A percentile compares a stretch with the other conserved stretches of the same genome.
Evolutionary conservation across 1,284 basidiomycete genomes (phyloP).

Genomic region (Pseudozyma thailandica): DNA sequence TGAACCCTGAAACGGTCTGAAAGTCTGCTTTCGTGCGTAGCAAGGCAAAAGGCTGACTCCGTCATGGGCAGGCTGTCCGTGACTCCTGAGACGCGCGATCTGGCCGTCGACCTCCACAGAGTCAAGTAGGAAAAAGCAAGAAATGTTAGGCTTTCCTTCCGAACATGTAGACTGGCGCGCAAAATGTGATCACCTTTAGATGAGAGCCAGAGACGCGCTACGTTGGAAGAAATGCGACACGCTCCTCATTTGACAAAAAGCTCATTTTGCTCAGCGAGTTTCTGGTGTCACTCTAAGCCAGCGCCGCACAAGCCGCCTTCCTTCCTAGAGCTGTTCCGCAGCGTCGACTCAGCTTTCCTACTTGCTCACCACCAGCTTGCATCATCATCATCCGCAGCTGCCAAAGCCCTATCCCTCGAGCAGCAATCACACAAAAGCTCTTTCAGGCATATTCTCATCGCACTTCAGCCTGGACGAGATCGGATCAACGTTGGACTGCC

Average conservation of each 20-base stretch:
- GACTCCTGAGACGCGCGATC: background rate
- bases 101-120: background rate
- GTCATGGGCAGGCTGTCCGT: no score
- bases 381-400: background rate
- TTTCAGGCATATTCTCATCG: background rate
- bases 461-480: background rate
- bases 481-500: background rate
- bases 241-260: slow-evolving; percentile 10
- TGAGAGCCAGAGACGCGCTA: slow-evolving; percentile 12
- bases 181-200: no score
- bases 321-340: background rate
- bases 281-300: background rate
- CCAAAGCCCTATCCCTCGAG: no score
- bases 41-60: no score
- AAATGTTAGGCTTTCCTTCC: slow-evolving; percentile 7
- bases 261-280: background rate
- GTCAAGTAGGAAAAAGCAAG: no score
- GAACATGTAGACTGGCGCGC: background rate
- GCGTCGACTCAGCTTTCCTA: slow-evolving; percentile 5
- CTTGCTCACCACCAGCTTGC: slow-evolving; percentile 2
- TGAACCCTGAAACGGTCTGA: background rate
- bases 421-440: no score
- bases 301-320: slow-evolving; percentile 11
- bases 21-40: slow-evolving; percentile 2
- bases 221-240: slow-evolving; percentile 32